Percentiles rank a stretch among this genome's conserved stretches.
phyloP scores from a whole-genome alignment of 306 rosid genomes.

The Calophaca sinica region DNA sequence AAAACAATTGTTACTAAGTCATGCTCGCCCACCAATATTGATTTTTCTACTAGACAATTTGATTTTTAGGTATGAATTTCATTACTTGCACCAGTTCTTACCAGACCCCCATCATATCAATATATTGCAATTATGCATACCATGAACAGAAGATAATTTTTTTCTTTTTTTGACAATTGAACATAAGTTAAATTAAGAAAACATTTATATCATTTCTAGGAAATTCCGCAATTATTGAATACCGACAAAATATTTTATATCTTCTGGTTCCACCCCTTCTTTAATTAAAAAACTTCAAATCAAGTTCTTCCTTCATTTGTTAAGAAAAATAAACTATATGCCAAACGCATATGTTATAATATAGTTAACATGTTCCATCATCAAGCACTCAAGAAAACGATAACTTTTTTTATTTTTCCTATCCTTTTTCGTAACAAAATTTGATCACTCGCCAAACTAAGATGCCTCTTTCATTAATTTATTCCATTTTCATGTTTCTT shows the following conservation, averaged over 20 bases:
- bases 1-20: neutral
- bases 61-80: conserved; percentile 14
- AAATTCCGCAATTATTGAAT: neutral
- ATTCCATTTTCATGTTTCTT: too few relatives aligned
- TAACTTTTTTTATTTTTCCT: neutral
- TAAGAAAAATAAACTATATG: conserved; percentile 9
- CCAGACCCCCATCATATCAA: too few relatives aligned
- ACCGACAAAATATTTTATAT: neutral
- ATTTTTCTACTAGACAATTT: conserved; percentile 16
- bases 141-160: neutral
- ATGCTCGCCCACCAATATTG: conserved; percentile 35
- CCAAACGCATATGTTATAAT: conserved; percentile 5
- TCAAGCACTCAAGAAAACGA: neutral
- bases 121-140: neutral
- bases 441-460: too few relatives aligned
- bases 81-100: neutral
- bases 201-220: neutral
- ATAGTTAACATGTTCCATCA: conserved; percentile 34
- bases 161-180: neutral
- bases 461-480: too few relatives aligned
- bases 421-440: neutral
- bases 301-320: neutral
- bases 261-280: neutral
- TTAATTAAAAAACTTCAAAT: neutral
- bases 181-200: too few relatives aligned